Conservation (phyloP, 345 rosid species). For the Moricandia moricandioides region DNA sequence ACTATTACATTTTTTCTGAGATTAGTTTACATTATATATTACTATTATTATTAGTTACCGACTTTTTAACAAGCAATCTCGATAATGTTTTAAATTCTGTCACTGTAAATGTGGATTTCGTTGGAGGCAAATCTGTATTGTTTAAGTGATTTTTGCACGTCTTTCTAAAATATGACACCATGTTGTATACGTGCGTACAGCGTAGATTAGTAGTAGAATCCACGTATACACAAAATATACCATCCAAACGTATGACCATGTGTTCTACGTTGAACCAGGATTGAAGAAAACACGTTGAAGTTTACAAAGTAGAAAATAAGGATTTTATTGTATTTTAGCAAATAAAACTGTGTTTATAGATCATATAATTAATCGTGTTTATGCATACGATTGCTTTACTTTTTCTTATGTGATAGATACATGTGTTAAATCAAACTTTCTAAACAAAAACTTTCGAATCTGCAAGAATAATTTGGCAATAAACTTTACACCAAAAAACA, state of each 20-base stretch:
- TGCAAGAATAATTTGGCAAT: neutral
- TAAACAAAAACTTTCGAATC: neutral
- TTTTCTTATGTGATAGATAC: neutral
- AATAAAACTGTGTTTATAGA: neutral
- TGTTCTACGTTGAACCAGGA: neutral
- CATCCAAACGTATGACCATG: neutral
- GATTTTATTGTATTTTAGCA: neutral
- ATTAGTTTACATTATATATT: neutral
- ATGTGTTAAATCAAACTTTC: neutral
- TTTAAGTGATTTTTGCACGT: slow-evolving; percentile 17
- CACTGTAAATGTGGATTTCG: slow-evolving; percentile 29
- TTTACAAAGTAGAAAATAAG: neutral
- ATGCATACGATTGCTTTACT: neutral
- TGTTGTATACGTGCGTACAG: slow-evolving; percentile 17
- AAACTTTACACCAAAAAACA: neutral
- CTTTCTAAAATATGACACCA: neutral
- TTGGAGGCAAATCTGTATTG: slow-evolving; percentile 6
- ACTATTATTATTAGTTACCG: neutral
- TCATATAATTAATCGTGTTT: neutral
- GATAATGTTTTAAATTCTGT: slow-evolving; percentile 14
- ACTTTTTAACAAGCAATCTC: neutral
- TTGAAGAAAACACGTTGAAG: neutral
- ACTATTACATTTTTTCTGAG: neutral
- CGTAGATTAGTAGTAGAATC: slow-evolving; percentile 17
- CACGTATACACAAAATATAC: slow-evolving; percentile 6